Base-by-base conservation (phyloP, 2,329 filamentous ascomycete genomes). In the Colletotrichum lentis region DNA sequence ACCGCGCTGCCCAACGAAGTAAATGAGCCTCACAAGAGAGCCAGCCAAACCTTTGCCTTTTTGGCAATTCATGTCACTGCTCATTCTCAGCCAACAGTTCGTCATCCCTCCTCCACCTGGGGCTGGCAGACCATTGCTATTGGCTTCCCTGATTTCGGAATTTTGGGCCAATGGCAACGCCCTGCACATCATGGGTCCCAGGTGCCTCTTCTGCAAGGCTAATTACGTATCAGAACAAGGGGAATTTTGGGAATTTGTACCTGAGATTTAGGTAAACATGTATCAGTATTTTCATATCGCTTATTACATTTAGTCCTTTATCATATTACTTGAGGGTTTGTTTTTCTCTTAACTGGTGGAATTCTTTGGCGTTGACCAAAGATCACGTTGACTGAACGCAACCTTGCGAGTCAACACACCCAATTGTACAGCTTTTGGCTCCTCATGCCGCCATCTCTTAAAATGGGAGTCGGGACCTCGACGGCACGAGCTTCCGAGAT, bases 51-150 rank as follows among this genome's bases (percentile, higher is more conserved):
- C 61, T 68, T 68, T 69, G 56, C 49, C 49, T 52, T 55, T 60
- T 69, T 55, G 54, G 55, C 31, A 56, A 58, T 46, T 64, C 54
- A 68, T 70, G 68, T 69, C 64, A 68, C 67, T 56, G 41, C 43
- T 56, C 61, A 60, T 60, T 62, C 53, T 58, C 56, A 60, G 61
- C 69, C 69, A 69, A 71, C 69, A 67, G 59, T 67, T 69, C 69
- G 69, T 71, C 69, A 69, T 71, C 24, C 20, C 39, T 67, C 58
- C 58, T 69, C 69, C 69, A 71, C 69, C 66, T 69, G 69, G 62
- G 62, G 16, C 56, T 22, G 14, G 39, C 47, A 52, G 56, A 56
- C 41, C 62, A 31, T 46, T 66, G 55, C 44, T 27, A 69, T 69
- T 69, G 66, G 66, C 24, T 46, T 66, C 47, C 50, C 39, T 44